Percentiles rank a stretch among this genome's conserved stretches.
These are phyloP conservation scores for Aegilops umbellulata DNA, from an alignment of 176 grass and related monocot species.

Conservation along the genomic window DNA sequence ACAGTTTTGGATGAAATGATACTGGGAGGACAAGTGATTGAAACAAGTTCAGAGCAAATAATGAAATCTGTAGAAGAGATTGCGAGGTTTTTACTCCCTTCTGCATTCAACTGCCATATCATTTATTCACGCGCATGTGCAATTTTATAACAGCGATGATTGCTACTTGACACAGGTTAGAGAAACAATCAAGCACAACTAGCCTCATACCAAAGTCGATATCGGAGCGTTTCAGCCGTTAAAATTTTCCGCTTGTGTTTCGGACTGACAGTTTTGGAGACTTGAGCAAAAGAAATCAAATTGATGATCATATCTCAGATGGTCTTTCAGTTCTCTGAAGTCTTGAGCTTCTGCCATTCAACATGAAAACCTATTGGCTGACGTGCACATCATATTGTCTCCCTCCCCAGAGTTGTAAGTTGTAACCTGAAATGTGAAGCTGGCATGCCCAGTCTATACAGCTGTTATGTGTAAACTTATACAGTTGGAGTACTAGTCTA, in stretches of 20 bases:
- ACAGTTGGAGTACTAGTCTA: background rate
- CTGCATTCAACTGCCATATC: background rate
- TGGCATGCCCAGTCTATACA: background rate
- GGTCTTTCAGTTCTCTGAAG: slow-evolving; percentile 5
- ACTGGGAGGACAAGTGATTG: slow-evolving; percentile 80
- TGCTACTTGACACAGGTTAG: slow-evolving; percentile 44
- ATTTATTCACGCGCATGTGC: background rate
- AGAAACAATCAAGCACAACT: slow-evolving; percentile 78
- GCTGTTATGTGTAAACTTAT: background rate
- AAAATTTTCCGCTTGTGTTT: background rate
- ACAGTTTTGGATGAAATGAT: slow-evolving; percentile 96
- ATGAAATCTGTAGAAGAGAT: slow-evolving; percentile 78
- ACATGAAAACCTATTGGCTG: background rate
- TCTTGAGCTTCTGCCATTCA: background rate
- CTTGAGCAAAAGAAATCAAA: background rate
- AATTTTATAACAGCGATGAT: background rate
- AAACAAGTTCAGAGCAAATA: slow-evolving; percentile 85
- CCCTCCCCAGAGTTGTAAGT: background rate
- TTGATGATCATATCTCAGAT: background rate
- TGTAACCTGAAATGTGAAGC: slow-evolving; percentile 2
- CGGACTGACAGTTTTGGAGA: background rate
- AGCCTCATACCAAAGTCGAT: slow-evolving; percentile 83
- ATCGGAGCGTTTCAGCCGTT: slow-evolving; percentile 68
- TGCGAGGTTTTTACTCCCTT: slow-evolving; percentile 39
- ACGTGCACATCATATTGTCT: slow-evolving; percentile 8